Conservation (phyloP, 257 asterid species). For the Capsicum pubescens region DNA sequence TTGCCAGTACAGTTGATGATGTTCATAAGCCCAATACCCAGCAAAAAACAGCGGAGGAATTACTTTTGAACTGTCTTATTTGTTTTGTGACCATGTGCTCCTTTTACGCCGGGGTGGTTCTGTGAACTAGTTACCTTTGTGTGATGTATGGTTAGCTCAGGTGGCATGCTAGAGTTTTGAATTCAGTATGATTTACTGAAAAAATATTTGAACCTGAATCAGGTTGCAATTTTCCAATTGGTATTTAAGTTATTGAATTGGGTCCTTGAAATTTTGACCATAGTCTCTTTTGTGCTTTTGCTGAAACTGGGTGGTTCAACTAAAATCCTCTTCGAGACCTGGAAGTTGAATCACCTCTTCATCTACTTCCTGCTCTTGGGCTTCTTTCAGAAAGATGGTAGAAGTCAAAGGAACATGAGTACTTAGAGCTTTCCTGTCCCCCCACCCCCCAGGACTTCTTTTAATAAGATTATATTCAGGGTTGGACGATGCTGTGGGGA, state of each 20-base stretch:
- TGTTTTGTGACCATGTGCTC: neutral
- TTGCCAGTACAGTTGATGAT: neutral
- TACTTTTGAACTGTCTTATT: neutral
- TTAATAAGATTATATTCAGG: constrained; percentile 23
- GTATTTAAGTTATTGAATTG: neutral
- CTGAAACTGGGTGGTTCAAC: neutral
- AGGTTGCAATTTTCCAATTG: neutral
- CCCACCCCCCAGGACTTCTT: neutral
- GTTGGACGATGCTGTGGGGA: neutral
- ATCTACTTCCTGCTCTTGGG: neutral
- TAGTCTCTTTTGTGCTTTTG: neutral
- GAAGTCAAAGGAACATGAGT: neutral
- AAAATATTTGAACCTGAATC: neutral
- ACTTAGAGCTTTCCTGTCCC: neutral
- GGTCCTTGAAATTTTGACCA: constrained; percentile 5
- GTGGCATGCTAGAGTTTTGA: neutral
- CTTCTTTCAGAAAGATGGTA: constrained; percentile 11
- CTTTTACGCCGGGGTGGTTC: neutral
- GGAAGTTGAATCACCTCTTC: constrained; percentile 16
- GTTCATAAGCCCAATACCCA: constrained; percentile 2
- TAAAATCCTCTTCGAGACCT: constrained; percentile 15
- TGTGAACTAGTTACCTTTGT: neutral
- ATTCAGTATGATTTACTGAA: neutral
- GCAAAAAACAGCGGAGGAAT: neutral
- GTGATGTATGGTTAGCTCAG: neutral